Percentiles rank a stretch among this genome's conserved stretches.
Evolutionary conservation across 202 grass and related monocot species (phyloP).

Genomic region (Alloteropsis angusta): DNA sequence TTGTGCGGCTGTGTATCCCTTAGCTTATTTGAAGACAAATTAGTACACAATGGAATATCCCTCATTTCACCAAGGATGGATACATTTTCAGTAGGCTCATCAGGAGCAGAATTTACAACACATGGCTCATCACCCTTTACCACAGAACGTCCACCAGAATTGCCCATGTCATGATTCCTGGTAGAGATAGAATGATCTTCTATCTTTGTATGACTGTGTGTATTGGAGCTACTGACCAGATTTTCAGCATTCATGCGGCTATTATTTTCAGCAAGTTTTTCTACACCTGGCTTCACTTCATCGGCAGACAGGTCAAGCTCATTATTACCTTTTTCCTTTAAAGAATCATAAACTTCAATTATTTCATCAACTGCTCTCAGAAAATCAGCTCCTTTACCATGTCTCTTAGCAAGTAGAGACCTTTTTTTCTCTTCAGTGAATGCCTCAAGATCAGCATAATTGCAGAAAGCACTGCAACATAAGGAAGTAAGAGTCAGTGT

Average conservation of each 20-base stretch:
- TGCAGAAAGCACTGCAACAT: conserved; percentile 83
- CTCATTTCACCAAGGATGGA: conserved; percentile 68
- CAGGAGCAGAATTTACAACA: conserved; percentile 48
- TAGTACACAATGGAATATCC: conserved; percentile 37
- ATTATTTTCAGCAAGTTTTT: conserved; percentile 30
- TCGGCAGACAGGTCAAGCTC: conserved; percentile 28
- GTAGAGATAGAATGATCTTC: conserved; percentile 14
- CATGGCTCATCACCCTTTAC: conserved; percentile 20
- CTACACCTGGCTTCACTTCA: conserved; percentile 22
- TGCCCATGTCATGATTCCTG: conserved; percentile 10
- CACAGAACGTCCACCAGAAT: conserved; percentile 34
- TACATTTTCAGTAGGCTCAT: conserved; percentile 51
- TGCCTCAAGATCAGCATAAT: conserved; percentile 86
- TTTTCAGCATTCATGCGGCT: conserved; percentile 19
- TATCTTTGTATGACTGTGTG: conserved; percentile 21
- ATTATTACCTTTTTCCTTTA: conserved; percentile 55
- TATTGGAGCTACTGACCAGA: conserved; percentile 26
- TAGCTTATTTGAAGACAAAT: conserved; percentile 48
- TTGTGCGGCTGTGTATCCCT: conserved; percentile 47
- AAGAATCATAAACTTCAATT: conserved; percentile 70
- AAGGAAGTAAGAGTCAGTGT: not conserved
- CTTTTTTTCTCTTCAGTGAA: conserved; percentile 98
- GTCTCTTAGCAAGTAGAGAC: conserved; percentile 62
- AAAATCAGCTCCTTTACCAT: conserved; percentile 97
- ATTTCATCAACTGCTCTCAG: conserved; percentile 92